A percentile compares a stretch with the other conserved stretches of the same genome.
Evolutionary conservation across 352 stramenopile genomes (phyloP).

Genomic region (Peronosclerospora sorghi): DNA sequence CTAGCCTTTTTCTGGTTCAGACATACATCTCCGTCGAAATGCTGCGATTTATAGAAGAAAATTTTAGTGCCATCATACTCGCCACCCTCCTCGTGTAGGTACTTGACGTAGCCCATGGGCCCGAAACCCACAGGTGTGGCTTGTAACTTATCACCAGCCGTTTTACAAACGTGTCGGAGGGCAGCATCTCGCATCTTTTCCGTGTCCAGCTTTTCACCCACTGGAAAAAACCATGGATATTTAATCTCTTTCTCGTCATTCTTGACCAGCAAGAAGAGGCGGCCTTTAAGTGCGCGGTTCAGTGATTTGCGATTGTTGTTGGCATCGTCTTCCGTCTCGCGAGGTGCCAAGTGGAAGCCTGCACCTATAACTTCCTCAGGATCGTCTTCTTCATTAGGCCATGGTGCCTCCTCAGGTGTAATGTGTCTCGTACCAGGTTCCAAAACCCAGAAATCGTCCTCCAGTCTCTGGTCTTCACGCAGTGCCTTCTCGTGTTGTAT

Average conservation of each 20-base stretch:
- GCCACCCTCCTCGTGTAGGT: conserved; percentile 41
- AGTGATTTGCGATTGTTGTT: conserved; percentile 79
- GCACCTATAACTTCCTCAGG: conserved; percentile 61
- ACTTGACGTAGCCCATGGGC: conserved; percentile 68
- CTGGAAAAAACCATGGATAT: conserved; percentile 75
- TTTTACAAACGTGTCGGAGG: conserved; percentile 40
- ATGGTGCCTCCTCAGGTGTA: conserved; percentile 60
- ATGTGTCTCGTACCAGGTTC: conserved; percentile 63
- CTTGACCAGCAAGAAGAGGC: conserved; percentile 72
- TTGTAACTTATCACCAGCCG: conserved; percentile 35
- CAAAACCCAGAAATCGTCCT: conserved; percentile 82
- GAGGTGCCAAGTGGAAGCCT: conserved; percentile 62
- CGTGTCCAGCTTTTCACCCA: conserved; percentile 38
- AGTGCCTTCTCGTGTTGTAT: conserved; percentile 72
- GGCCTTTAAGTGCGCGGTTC: conserved; percentile 71
- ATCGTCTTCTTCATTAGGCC: conserved; percentile 46
- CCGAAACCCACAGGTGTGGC: conserved; percentile 52
- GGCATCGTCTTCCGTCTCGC: conserved; percentile 67
- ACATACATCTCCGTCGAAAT: conserved; percentile 41
- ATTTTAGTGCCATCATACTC: conserved; percentile 74
- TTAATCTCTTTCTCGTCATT: conserved; percentile 28
- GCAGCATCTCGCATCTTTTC: conserved; percentile 80
- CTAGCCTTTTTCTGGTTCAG: conserved; percentile 46
- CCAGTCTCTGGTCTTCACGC: conserved; percentile 61
- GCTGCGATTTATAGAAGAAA: conserved; percentile 83